A percentile compares a stretch with the other conserved stretches of the same genome.
These are phyloP conservation scores for Luzula sylvatica DNA, from an alignment of 176 grass and related monocot genomes.

Conservation along the genomic window DNA sequence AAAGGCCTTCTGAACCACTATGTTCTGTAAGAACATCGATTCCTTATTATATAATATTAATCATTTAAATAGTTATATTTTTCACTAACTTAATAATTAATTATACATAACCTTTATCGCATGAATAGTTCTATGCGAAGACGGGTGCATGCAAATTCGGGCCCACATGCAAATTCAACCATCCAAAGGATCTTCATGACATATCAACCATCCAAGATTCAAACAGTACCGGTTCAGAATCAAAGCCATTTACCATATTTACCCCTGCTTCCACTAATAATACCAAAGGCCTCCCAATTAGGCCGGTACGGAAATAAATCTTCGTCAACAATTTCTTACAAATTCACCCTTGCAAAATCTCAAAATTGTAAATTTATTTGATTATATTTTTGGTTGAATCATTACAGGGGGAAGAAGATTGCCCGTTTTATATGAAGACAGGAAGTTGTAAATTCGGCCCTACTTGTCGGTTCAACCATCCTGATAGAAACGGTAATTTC, in stretches of 20 bases:
- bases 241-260: conserved; percentile 25
- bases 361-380: not conserved
- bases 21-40: conserved; percentile 37
- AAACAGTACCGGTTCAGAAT: conserved; percentile 10
- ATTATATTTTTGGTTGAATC: conserved; percentile 15
- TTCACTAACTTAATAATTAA: conserved; percentile 5
- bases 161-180: conserved; percentile 59
- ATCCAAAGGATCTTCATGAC: conserved; percentile 50
- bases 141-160: conserved; percentile 84
- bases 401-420: conserved; percentile 78
- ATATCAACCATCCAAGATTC: conserved; percentile 29
- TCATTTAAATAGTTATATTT: not conserved
- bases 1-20: conserved; percentile 48
- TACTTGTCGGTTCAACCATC: conserved; percentile 73
- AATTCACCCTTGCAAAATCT: not conserved
- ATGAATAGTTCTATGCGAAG: conserved; percentile 53
- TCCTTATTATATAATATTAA: not conserved
- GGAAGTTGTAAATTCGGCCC: conserved; percentile 89
- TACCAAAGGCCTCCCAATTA: conserved; percentile 72
- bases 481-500: conserved; percentile 48
- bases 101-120: conserved; percentile 1
- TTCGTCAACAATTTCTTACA: not conserved
- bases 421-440: conserved; percentile 91
- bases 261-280: conserved; percentile 43
- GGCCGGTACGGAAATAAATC: conserved; percentile 48